Base-by-base conservation (phyloP, 352 stramenopile species). In the Pythium myriotylum region DNA sequence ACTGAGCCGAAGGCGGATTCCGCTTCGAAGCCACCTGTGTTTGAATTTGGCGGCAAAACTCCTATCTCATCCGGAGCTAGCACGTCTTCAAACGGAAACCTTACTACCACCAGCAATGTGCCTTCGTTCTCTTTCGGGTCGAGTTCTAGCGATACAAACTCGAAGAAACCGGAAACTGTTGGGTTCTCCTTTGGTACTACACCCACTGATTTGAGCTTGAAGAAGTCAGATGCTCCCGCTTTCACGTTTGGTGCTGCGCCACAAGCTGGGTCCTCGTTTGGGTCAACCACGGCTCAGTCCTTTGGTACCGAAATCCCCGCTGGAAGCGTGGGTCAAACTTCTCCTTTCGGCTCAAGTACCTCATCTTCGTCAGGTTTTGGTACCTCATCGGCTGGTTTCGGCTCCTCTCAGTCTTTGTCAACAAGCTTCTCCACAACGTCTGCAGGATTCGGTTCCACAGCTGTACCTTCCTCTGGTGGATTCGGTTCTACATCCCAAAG, bases 1-100 rank as follows among this genome's bases (percentile, higher is more conserved):
- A 35, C 29, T 35, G 29, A 35, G 10, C 29, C 29, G 5, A 35
- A 35, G 35, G 17, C 16, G 47, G 47, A 13, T 42, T 14, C 33
- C 23, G 33, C 43, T 22, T n/a, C 19, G 17, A 37, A 43, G 27
- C 51, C 75, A 29, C 49, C 73, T 7, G 59, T 68, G 22, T 88
- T 91, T 27, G 75, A 65, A 23, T 91, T 92, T 33, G 76, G 78
- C 3, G 45, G 47, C 4, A 77, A 64, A 23, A 69, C 76, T 32
- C 61, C 68, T 26, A 80, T 84, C 41, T 75, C 76, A 17, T 86
- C 84, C 58, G 61, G 65, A 52, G 20, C 24, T 19, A 35, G 24
- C 26, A 62, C 54, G 19, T 40, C 33, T 7, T 47, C 54, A 7
- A 54, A n/a, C 45, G 10, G 5, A 35, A 35, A 10, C 29, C 5